phyloP scores from a whole-genome alignment of 2,329 filamentous ascomycete species.

The Colletotrichum lindemuthianum region DNA sequence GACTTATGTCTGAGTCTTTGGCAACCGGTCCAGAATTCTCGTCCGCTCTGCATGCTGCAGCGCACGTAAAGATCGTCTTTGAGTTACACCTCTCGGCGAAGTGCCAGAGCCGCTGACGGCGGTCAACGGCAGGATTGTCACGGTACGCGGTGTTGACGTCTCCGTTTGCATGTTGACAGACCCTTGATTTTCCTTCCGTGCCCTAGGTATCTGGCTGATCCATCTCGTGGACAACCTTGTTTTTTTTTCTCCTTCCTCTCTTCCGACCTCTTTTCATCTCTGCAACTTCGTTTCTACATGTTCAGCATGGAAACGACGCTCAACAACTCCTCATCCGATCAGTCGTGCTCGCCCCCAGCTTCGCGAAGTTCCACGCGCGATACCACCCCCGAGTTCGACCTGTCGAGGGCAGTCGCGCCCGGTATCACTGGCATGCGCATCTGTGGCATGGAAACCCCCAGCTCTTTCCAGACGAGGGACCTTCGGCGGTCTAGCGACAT shows the following conservation, averaged over 20 bases:
- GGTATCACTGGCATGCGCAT: slow-evolving; percentile 6
- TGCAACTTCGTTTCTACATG: slow-evolving; percentile 1
- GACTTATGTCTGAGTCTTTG: slow-evolving; percentile 29
- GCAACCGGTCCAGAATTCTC: slow-evolving; percentile 7
- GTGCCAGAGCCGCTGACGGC: slow-evolving; percentile 12
- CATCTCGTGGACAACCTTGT: neutral
- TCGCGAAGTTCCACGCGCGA: slow-evolving; percentile 29
- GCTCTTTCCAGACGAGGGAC: slow-evolving; percentile 5
- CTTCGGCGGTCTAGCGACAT: slow-evolving; percentile 7
- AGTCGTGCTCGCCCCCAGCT: slow-evolving; percentile 24
- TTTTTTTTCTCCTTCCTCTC: neutral
- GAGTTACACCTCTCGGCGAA: slow-evolving; percentile 4
- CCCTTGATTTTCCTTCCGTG: slow-evolving; percentile 5
- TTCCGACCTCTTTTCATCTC: neutral
- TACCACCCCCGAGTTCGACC: slow-evolving; percentile 30
- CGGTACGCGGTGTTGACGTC: slow-evolving; percentile 12
- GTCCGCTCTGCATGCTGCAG: slow-evolving; percentile 12
- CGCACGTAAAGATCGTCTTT: slow-evolving; percentile 29
- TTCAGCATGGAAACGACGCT: slow-evolving; percentile 28
- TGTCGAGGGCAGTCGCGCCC: neutral
- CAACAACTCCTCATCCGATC: slow-evolving; percentile 27
- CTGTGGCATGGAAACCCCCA: slow-evolving; percentile 12
- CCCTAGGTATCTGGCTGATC: slow-evolving; percentile 6
- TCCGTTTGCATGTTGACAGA: slow-evolving; percentile 30
- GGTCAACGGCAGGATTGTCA: slow-evolving; percentile 29